A percentile compares a stretch with the other conserved stretches of the same genome.
phyloP scores from a whole-genome alignment of 2,329 filamentous ascomycete species.

The Rhynchosporium secalis region DNA sequence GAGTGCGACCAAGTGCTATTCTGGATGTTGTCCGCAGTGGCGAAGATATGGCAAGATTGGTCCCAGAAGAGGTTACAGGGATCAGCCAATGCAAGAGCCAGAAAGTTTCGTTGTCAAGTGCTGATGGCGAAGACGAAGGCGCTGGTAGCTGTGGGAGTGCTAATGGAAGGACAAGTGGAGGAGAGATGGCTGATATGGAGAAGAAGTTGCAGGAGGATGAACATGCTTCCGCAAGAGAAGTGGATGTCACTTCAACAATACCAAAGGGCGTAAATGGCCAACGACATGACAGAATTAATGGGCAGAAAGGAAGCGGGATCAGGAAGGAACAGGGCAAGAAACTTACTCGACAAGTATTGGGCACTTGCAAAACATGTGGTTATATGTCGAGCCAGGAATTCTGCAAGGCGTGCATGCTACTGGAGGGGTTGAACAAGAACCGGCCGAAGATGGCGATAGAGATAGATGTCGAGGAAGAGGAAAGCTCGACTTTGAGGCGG shows the following conservation, averaged over 20 bases:
- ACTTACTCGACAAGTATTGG: slow-evolving; percentile 68
- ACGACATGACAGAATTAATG: slow-evolving; percentile 25
- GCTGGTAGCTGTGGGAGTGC: slow-evolving; percentile 68
- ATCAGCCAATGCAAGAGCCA: slow-evolving; percentile 50
- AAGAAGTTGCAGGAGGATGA: slow-evolving; percentile 67
- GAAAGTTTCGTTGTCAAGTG: slow-evolving; percentile 40
- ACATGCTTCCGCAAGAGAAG: slow-evolving; percentile 59
- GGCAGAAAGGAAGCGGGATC: slow-evolving; percentile 28
- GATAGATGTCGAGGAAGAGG: slow-evolving; percentile 44
- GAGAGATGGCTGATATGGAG: slow-evolving; percentile 83
- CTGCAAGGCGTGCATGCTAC: slow-evolving; percentile 88
- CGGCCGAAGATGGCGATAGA: slow-evolving; percentile 60
- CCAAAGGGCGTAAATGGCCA: slow-evolving; percentile 28
- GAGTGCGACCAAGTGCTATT: slow-evolving; percentile 89
- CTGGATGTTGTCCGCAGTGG: slow-evolving; percentile 92
- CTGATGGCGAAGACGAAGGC: slow-evolving; percentile 47
- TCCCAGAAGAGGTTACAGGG: slow-evolving; percentile 58
- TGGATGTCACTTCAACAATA: slow-evolving; percentile 56
- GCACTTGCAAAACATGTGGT: slow-evolving; percentile 82
- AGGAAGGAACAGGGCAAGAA: slow-evolving; percentile 40
- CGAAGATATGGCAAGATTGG: slow-evolving; percentile 92
- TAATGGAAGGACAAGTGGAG: slow-evolving; percentile 50
- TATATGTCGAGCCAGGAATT: slow-evolving; percentile 94
- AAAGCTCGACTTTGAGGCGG: slow-evolving; percentile 51
- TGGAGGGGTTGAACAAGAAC: slow-evolving; percentile 89